Conservation (phyloP, 2,329 filamentous ascomycete genomes). For the Venturiaceae sp. region DNA sequence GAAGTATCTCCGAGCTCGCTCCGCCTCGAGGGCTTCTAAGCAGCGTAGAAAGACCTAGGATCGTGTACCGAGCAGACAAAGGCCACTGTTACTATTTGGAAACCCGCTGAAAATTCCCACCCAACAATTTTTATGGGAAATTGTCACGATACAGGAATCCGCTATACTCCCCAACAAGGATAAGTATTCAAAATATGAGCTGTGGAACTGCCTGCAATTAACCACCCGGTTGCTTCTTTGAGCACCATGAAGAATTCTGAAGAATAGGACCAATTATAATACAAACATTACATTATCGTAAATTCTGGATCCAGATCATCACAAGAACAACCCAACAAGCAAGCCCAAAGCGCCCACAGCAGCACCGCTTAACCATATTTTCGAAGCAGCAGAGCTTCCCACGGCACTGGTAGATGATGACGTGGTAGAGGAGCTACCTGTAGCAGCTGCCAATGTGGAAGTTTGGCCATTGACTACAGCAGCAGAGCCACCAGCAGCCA, state of each 20-base stretch:
- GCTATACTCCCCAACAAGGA: too few species aligned
- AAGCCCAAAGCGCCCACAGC: neutral
- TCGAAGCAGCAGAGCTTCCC: neutral
- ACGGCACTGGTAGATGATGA: neutral
- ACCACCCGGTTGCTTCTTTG: neutral
- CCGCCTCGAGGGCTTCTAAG: too few species aligned
- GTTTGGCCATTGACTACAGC: slow-evolving; percentile 3
- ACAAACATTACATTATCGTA: neutral
- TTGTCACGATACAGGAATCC: too few species aligned
- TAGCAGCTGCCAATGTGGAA: neutral
- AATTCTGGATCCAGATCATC: neutral
- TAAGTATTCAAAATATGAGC: too few species aligned
- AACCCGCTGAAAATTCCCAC: too few species aligned
- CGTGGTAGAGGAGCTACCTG: neutral
- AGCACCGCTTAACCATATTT: neutral
- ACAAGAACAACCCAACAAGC: neutral
- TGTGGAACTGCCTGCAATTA: too few species aligned
- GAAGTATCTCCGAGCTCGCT: neutral
- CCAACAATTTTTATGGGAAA: too few species aligned
- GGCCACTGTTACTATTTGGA: too few species aligned
- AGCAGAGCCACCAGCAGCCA: neutral
- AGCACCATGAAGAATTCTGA: neutral
- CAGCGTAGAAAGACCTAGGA: too few species aligned
- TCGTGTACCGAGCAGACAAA: too few species aligned
- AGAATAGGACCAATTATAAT: neutral